Base-by-base conservation (phyloP, 257 asterid genomes). In the Nicotiana undulata region DNA sequence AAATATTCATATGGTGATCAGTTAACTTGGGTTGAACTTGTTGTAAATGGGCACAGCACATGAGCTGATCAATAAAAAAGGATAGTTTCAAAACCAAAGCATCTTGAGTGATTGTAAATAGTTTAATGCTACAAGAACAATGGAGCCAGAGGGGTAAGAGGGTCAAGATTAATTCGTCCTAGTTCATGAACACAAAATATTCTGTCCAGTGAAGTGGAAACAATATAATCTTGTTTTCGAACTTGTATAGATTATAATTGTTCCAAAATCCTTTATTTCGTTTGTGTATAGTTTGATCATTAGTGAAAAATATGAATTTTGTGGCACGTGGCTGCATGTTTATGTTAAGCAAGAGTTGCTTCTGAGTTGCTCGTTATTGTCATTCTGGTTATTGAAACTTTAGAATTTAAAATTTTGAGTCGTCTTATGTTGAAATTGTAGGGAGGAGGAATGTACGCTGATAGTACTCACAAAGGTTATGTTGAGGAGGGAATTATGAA, bases 151-250 rank as follows among this genome's bases (percentile, higher is more conserved):
- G 31, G 80, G 80, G 77, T 74, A 56, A 63, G 85, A 81, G 83
- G 85, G 82, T 85, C 91, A 89, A 70, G 4, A 86, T 87, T n/a
- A n/a, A n/a, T n/a, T 85, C 75, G 92, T 90, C 93, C 92, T 84
- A 75, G 89, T 90, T 88, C 96, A 91, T 90, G 93, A 80, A 91
- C 92, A 75, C 89, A 87, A 82, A 82, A 90, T 90, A 90, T 89
- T 91, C 90, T 82, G 56, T 84, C 76, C 79, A 52, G 75, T 49
- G 75, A 84, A 75, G 52, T 70, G n/a, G 20, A 40, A 40, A 40
- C 4, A 78, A 77, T 18, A 31, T 11, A 59, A 7, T 40, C 63
- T 51, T 75, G 18, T 2, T 34, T 59, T 78, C 31, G 3, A 77
- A 55, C 37, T 28, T 60, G 4, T 49, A 68, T 67, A 17, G 22